Evolutionary conservation across 83 land plant species (phyloP), one percentile per base, ranked within the genome.

Genomic region (Diphasiastrum complanatum): DNA sequence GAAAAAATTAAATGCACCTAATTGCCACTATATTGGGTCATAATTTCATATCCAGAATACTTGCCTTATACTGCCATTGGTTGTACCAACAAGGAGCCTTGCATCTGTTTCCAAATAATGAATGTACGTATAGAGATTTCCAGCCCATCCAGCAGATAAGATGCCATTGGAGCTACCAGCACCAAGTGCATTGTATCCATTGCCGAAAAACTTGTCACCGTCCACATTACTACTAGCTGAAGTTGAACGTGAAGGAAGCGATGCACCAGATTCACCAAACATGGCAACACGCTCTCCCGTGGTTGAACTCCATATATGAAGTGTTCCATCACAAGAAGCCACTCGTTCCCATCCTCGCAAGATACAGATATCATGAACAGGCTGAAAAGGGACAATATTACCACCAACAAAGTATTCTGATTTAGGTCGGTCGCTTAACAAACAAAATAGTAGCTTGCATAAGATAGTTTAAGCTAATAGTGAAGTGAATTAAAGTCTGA

Each of bases 321-420:
- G 52, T 30, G 83, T 80, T 61, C 90, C 96, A 77, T 85, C 90
- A 81, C 90, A 85, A 30, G 96, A 89, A 58, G 87, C 90, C 14
- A 83, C 65, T 56, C 96, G 76, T 58, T 78, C 84, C 38, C 47
- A 69, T n/a, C 77, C 62, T 64, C 86, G 78, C 25, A 91, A 64
- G 26, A 78, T 46, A 40, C 81, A 71, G 16, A 91, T 79, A 75
- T 88, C 81, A 75, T 85, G 84, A 50, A 91, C 97, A 70, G 83
- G 89, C 97, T 91, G 75, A 27, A 4, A 46, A 26, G 14, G 43
- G 14, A 38, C 8, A 8, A 38, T 38, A 14, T 38, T 14, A 6
- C 35, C 24, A 40, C 20, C 29, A 33, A 37, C 41, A 55, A 54
- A 12, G 1, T 20, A 18, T 38, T 8, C 43, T 38, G 14, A 8